Conservation (phyloP, 202 grass and related monocot genomes). For the Schoenoplectus tabernaemontani region DNA sequence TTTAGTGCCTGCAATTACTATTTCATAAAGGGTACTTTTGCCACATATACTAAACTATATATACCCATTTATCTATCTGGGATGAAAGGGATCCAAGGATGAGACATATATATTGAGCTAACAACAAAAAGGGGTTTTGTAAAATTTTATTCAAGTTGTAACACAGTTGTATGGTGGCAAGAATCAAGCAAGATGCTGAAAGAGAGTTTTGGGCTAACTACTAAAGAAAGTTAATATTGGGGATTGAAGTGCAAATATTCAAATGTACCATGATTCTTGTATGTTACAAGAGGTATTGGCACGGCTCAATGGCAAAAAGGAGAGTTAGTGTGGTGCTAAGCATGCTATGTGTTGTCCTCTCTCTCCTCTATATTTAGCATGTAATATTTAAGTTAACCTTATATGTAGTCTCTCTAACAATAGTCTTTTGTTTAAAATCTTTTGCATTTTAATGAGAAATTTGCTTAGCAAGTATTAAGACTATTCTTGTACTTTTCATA, state of each 20-base stretch:
- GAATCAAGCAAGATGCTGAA: not conserved
- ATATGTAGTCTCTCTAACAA: conserved; percentile 9
- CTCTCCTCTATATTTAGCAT: conserved; percentile 15
- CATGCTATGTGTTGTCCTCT: conserved; percentile 17
- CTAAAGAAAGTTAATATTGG: not conserved
- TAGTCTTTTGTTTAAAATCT: not conserved
- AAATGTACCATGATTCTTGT: not conserved
- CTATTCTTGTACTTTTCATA: not conserved
- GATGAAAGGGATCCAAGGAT: too few species aligned
- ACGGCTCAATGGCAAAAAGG: conserved; percentile 20
- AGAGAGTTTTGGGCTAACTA: not conserved
- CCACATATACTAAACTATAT: not conserved
- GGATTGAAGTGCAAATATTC: conserved; percentile 17
- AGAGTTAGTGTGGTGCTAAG: conserved; percentile 4
- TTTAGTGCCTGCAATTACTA: too few species aligned
- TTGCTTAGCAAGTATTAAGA: not conserved
- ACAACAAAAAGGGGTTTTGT: too few species aligned
- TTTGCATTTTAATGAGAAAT: not conserved
- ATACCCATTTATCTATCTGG: too few species aligned
- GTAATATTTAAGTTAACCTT: conserved; percentile 15
- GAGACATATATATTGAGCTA: too few species aligned
- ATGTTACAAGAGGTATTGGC: conserved; percentile 22
- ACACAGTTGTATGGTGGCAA: too few species aligned
- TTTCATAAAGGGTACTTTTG: not conserved
- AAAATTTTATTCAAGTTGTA: too few species aligned